These are phyloP conservation scores for Penicillium thymicola DNA, from an alignment of 2,329 filamentous ascomycete genomes.

Conservation along the genomic window DNA sequence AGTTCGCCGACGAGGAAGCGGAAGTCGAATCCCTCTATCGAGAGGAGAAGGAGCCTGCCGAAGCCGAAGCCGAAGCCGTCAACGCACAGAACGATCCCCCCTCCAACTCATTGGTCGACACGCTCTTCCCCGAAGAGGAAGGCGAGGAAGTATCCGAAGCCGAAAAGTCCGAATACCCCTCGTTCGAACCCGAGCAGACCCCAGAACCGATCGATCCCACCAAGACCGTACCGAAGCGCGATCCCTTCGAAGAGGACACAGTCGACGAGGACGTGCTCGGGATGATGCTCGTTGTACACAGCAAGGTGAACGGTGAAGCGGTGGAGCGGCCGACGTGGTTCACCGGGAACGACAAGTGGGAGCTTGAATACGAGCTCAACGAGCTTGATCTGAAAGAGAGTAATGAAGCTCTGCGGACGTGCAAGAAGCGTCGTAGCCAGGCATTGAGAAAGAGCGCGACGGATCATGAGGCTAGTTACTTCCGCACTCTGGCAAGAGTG, in stretches of 20 bases:
- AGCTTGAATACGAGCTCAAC: constrained; percentile 71
- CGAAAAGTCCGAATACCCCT: not conserved
- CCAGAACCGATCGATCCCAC: not conserved
- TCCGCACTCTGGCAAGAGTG: constrained; percentile 36
- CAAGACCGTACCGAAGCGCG: not conserved
- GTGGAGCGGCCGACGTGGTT: constrained; percentile 58
- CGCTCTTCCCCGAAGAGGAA: not conserved
- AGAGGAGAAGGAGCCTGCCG: not conserved
- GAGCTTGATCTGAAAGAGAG: constrained; percentile 54
- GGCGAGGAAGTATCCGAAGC: not conserved
- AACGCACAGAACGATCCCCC: not conserved
- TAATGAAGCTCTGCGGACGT: constrained; percentile 53
- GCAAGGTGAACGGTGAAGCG: constrained; percentile 64
- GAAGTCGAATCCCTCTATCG: not conserved
- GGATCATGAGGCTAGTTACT: constrained; percentile 45
- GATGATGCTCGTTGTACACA: constrained; percentile 69
- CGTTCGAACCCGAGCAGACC: not conserved
- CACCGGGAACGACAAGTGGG: constrained; percentile 56
- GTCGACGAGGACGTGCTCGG: constrained; percentile 51
- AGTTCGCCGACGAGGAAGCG: not conserved
- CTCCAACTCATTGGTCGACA: not conserved
- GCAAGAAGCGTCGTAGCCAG: constrained; percentile 56
- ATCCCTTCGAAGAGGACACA: not conserved
- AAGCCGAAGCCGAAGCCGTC: not conserved
- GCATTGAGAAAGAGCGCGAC: constrained; percentile 31